These are phyloP conservation scores for Hypoxylon sp. DNA, from an alignment of 2,329 filamentous ascomycete species.

Conservation along the genomic window DNA sequence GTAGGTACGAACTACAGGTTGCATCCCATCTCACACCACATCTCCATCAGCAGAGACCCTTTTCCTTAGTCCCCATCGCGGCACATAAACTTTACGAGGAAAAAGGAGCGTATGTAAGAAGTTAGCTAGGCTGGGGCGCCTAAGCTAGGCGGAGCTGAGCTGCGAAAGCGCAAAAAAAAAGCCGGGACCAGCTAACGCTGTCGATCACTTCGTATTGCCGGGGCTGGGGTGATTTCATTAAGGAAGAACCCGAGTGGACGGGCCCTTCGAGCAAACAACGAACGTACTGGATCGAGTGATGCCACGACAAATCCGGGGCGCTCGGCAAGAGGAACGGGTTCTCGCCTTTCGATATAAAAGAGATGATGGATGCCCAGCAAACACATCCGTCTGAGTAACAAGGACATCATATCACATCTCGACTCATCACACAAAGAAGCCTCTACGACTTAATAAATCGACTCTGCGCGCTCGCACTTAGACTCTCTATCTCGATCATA, in stretches of 20 bases:
- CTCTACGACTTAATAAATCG: neutral
- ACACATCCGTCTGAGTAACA: constrained; percentile 1
- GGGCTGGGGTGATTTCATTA: neutral
- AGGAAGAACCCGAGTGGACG: constrained; percentile 28
- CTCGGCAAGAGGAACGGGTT: neutral
- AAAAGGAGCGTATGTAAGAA: neutral
- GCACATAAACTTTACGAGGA: neutral
- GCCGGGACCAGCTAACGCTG: constrained; percentile 21
- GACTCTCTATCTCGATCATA: neutral
- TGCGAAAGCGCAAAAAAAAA: neutral
- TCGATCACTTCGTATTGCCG: constrained; percentile 42
- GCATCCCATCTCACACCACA: neutral
- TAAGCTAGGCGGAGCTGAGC: constrained; percentile 20
- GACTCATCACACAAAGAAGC: neutral
- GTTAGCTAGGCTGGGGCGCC: neutral
- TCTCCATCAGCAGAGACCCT: neutral
- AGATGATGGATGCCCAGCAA: neutral
- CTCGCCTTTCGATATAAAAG: neutral
- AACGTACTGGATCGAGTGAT: constrained; percentile 33
- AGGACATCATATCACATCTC: neutral
- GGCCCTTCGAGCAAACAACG: constrained; percentile 21
- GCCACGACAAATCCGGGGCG: constrained; percentile 22
- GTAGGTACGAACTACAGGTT: neutral
- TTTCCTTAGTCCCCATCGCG: neutral
- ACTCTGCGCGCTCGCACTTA: neutral